A percentile compares a stretch with the other conserved stretches of the same genome.
Conservation (phyloP, 257 asterid species). For the Scutellaria barbata region DNA sequence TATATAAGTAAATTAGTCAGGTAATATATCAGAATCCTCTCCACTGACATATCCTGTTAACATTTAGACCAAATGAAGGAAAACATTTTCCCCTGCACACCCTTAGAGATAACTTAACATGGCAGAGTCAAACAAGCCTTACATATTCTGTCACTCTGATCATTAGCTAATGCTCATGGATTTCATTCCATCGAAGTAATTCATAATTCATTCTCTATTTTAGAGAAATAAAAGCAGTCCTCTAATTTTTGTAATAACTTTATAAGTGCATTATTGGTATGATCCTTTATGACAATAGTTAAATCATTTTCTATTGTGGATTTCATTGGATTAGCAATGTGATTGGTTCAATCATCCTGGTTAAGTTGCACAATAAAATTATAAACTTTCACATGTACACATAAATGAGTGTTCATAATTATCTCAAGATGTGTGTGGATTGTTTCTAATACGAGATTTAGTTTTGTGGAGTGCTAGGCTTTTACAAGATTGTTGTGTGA, state of each 20-base stretch:
- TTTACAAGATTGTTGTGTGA: background rate
- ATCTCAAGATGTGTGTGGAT: background rate
- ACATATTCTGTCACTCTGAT: background rate
- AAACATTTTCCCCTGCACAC: background rate
- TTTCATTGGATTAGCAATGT: background rate
- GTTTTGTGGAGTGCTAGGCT: background rate
- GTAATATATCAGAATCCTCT: too few species aligned
- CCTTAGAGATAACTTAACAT: background rate
- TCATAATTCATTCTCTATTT: background rate
- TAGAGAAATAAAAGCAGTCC: background rate
- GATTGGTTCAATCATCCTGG: background rate
- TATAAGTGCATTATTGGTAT: background rate
- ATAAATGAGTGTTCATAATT: background rate
- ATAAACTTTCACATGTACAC: background rate
- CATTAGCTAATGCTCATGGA: background rate
- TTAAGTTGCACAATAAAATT: background rate
- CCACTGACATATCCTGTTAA: too few species aligned
- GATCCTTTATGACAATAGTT: background rate
- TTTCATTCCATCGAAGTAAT: background rate
- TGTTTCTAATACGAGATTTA: background rate
- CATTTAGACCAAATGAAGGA: background rate
- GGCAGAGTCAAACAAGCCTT: background rate
- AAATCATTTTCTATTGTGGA: background rate
- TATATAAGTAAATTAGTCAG: background rate
- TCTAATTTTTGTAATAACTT: background rate